Evolutionary conservation across 2,329 filamentous ascomycete genomes (phyloP).

Genomic region (Chalaropsis ovoidea): DNA sequence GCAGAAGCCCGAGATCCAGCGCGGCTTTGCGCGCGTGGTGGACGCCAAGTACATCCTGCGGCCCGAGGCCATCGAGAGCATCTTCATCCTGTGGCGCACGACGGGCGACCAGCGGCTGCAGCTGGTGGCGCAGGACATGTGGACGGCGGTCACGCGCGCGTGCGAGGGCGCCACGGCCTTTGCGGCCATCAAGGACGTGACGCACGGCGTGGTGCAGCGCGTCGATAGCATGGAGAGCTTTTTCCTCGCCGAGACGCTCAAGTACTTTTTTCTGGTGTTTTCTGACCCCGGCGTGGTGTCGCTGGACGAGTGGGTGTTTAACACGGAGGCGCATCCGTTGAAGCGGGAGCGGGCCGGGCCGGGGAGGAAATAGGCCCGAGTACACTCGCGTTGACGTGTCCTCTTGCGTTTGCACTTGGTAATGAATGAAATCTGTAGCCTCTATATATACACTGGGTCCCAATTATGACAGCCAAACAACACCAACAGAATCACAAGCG

Average conservation of each 20-base stretch:
- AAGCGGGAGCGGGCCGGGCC: slow-evolving; percentile 30
- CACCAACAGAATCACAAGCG: background rate
- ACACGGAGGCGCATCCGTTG: slow-evolving; percentile 47
- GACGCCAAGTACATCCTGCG: slow-evolving; percentile 55
- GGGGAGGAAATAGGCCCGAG: too few species aligned
- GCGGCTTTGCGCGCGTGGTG: slow-evolving; percentile 46
- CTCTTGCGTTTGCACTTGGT: background rate
- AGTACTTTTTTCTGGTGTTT: slow-evolving; percentile 57
- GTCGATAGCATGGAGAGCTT: slow-evolving; percentile 43
- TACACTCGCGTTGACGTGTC: background rate
- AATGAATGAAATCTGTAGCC: slow-evolving; percentile 2
- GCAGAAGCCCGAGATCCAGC: slow-evolving; percentile 34
- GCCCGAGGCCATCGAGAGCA: slow-evolving; percentile 70
- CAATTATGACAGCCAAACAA: background rate
- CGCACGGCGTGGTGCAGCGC: slow-evolving; percentile 28
- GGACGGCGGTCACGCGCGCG: slow-evolving; percentile 49
- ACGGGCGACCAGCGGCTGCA: slow-evolving; percentile 57
- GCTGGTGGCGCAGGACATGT: slow-evolving; percentile 66
- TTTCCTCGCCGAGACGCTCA: slow-evolving; percentile 59
- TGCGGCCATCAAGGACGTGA: slow-evolving; percentile 56
- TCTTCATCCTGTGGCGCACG: slow-evolving; percentile 67
- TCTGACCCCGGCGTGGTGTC: slow-evolving; percentile 48
- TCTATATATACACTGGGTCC: slow-evolving; percentile 15
- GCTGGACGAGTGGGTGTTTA: slow-evolving; percentile 53
- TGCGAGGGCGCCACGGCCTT: slow-evolving; percentile 54